These are phyloP conservation scores for Candida glucosophila DNA, from an alignment of 1,139 yeast genomes.

Conservation along the genomic window DNA sequence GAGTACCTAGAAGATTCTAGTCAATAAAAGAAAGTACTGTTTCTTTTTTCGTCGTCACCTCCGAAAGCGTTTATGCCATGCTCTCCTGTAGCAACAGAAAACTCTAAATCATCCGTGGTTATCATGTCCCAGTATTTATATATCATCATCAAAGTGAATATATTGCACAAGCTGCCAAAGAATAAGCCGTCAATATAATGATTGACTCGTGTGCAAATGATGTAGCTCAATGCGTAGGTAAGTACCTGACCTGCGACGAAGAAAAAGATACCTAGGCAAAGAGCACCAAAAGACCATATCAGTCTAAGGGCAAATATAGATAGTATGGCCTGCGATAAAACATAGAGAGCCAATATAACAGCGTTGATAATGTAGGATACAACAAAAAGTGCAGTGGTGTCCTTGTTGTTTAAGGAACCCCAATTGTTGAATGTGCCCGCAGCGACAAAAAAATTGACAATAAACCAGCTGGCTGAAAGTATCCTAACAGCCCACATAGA, in stretches of 20 bases:
- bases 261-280: slow-evolving; percentile 59
- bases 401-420: slow-evolving; percentile 34
- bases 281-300: slow-evolving; percentile 85
- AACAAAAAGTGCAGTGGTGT: slow-evolving; percentile 60
- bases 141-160: slow-evolving; percentile 86
- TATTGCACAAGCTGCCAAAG: slow-evolving; percentile 71
- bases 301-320: slow-evolving; percentile 63
- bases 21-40: slow-evolving; percentile 18
- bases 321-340: slow-evolving; percentile 59
- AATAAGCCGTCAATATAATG: slow-evolving; percentile 90
- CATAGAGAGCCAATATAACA: slow-evolving; percentile 50
- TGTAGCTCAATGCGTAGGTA: slow-evolving; percentile 55
- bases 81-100: slow-evolving; percentile 55
- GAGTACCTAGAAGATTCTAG: no score
- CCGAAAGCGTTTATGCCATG: slow-evolving; percentile 31
- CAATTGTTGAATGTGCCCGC: slow-evolving; percentile 68
- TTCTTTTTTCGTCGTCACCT: slow-evolving; percentile 28
- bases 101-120: slow-evolving; percentile 92
- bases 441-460: slow-evolving; percentile 57
- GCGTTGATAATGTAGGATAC: slow-evolving; percentile 68
- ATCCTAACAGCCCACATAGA: slow-evolving; percentile 54
- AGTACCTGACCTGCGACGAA: slow-evolving; percentile 76
- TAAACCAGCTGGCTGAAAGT: slow-evolving; percentile 43
- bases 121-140: slow-evolving; percentile 96
- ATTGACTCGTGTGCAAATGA: slow-evolving; percentile 60